These are phyloP conservation scores for Brassica balearica DNA, from an alignment of 441 rosid species.

Conservation along the genomic window DNA sequence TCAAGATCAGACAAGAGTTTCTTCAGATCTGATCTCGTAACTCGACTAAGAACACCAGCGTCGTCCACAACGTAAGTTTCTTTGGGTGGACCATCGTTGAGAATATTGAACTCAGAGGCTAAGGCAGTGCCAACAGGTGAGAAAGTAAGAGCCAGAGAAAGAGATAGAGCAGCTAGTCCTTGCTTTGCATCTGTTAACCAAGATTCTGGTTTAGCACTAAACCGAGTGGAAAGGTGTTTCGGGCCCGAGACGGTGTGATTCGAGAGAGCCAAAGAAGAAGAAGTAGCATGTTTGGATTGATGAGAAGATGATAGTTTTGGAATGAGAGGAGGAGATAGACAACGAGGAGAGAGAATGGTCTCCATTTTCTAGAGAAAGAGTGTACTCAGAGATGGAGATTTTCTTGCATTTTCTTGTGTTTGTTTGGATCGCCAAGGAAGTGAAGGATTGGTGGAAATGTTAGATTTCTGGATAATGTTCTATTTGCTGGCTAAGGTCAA, in stretches of 20 bases:
- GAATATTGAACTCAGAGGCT: constrained; percentile 90
- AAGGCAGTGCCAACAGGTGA: constrained; percentile 73
- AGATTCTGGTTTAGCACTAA: constrained; percentile 42
- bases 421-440: constrained; percentile 38
- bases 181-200: constrained; percentile 75
- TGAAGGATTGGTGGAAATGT: constrained; percentile 56
- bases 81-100: constrained; percentile 85
- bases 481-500: constrained; percentile 37
- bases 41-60: constrained; percentile 89
- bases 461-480: constrained; percentile 58
- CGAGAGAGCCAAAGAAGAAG: constrained; percentile 49
- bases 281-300: constrained; percentile 50
- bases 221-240: constrained; percentile 47
- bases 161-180: constrained; percentile 80
- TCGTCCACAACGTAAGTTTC: constrained; percentile 86
- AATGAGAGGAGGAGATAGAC: constrained; percentile 60
- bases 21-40: constrained; percentile 81
- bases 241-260: constrained; percentile 52
- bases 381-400: constrained; percentile 31
- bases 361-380: constrained; percentile 54
- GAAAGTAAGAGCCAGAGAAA: constrained; percentile 80
- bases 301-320: constrained; percentile 49
- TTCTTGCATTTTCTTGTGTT: constrained; percentile 34
- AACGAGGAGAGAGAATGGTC: constrained; percentile 73
- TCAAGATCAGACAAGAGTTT: constrained; percentile 89